Conservation (phyloP, 331 rosid genomes). For the Acacia concinna region DNA sequence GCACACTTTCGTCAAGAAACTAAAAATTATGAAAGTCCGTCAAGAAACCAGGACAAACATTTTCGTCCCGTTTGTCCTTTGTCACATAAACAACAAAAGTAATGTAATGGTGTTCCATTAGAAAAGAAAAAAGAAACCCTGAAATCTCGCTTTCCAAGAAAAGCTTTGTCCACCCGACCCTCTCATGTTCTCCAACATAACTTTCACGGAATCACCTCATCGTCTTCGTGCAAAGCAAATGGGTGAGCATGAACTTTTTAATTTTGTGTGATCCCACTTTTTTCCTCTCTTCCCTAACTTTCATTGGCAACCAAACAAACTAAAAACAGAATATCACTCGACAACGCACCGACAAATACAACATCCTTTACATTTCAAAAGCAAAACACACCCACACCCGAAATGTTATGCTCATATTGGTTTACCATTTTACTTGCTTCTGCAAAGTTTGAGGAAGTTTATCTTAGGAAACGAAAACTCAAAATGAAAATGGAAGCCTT, state of each 20-base stretch:
- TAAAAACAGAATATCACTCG: not conserved
- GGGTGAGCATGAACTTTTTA: too few species aligned
- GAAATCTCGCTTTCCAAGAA: not conserved
- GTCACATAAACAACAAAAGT: not conserved
- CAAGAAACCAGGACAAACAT: not conserved
- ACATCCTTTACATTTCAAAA: not conserved
- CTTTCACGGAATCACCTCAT: not conserved
- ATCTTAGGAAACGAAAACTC: not conserved
- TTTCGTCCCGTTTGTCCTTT: not conserved
- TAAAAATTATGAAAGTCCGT: not conserved
- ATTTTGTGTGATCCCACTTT: not conserved
- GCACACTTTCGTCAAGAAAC: not conserved
- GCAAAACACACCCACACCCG: not conserved
- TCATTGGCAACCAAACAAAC: slow-evolving; percentile 12
- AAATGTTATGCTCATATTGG: not conserved
- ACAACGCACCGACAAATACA: not conserved
- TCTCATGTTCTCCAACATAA: not conserved
- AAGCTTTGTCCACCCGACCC: not conserved
- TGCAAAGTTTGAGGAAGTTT: not conserved
- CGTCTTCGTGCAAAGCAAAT: not conserved
- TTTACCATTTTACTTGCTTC: not conserved
- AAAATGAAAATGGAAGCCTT: not conserved
- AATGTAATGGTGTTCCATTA: not conserved
- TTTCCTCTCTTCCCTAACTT: not conserved
- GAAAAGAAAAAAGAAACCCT: too few species aligned